These are phyloP conservation scores for Chrysosporium keratinophilum DNA, from an alignment of 2,329 filamentous ascomycete genomes.

Conservation along the genomic window DNA sequence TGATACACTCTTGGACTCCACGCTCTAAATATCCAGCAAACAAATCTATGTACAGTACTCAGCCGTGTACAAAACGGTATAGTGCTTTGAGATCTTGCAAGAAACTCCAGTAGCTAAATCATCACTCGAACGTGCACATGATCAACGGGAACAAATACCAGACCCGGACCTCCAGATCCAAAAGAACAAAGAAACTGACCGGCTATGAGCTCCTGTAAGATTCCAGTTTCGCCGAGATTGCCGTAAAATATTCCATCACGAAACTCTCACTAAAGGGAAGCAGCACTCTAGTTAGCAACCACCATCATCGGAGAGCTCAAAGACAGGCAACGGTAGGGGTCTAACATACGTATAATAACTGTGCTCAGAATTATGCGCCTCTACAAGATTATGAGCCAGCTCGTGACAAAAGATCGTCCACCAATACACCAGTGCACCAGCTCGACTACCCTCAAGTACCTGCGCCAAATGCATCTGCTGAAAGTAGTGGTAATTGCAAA, in stretches of 20 bases:
- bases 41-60: too few species aligned
- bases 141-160: not conserved
- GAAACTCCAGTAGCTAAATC: too few species aligned
- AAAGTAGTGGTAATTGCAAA: slow-evolving; percentile 89
- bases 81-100: too few species aligned
- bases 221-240: slow-evolving; percentile 21
- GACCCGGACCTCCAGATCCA: not conserved
- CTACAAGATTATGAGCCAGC: slow-evolving; percentile 83
- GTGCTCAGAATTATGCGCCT: slow-evolving; percentile 65
- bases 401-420: slow-evolving; percentile 95
- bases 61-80: too few species aligned
- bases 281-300: not conserved
- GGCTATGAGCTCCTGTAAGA: slow-evolving; percentile 2
- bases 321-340: not conserved
- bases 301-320: not conserved
- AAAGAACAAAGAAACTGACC: not conserved
- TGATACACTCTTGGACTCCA: too few species aligned
- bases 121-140: too few species aligned
- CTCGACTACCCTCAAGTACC: slow-evolving; percentile 37
- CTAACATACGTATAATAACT: slow-evolving; percentile 57
- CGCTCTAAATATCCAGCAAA: too few species aligned
- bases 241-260: slow-evolving; percentile 64
- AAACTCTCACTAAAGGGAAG: slow-evolving; percentile 56
- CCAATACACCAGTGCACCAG: slow-evolving; percentile 75
- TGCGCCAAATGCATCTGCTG: slow-evolving; percentile 59